Conservation (phyloP, 1,284 basidiomycete genomes). For the Ustilago loliicola region DNA sequence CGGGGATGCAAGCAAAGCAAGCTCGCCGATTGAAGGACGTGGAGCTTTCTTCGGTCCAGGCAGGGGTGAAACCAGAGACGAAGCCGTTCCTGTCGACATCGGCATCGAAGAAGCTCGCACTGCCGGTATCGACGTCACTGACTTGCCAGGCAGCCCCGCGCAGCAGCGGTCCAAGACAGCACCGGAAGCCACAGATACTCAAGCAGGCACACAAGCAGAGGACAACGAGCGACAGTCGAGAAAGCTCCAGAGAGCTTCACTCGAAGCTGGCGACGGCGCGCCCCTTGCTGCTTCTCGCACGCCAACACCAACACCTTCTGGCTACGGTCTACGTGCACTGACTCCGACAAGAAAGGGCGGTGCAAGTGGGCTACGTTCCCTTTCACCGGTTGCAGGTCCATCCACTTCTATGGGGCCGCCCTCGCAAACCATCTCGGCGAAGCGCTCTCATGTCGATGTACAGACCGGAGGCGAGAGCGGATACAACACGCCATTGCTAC, state of each 20-base stretch:
- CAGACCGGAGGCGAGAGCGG: slow-evolving; percentile 59
- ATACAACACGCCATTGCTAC: slow-evolving; percentile 53
- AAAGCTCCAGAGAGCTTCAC: slow-evolving; percentile 9
- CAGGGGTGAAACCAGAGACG: slow-evolving; percentile 11
- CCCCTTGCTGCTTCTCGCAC: slow-evolving; percentile 36
- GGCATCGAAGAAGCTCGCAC: slow-evolving; percentile 42
- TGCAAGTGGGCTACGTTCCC: slow-evolving; percentile 32
- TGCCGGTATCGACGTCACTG: slow-evolving; percentile 43
- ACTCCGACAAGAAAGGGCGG: slow-evolving; percentile 44
- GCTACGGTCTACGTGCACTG: slow-evolving; percentile 37
- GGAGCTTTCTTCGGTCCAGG: slow-evolving; percentile 14
- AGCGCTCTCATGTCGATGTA: slow-evolving; percentile 47
- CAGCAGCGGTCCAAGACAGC: slow-evolving; percentile 3
- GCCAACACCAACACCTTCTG: slow-evolving; percentile 53
- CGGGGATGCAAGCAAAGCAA: slow-evolving; percentile 58
- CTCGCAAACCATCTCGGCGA: slow-evolving; percentile 28
- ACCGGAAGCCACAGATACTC: background rate
- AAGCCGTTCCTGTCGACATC: background rate
- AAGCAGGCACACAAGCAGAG: slow-evolving; percentile 9
- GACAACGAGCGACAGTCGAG: slow-evolving; percentile 40
- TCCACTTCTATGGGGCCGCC: slow-evolving; percentile 43
- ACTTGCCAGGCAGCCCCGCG: slow-evolving; percentile 23
- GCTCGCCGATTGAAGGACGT: slow-evolving; percentile 47
- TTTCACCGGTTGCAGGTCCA: slow-evolving; percentile 35
- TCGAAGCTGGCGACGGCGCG: slow-evolving; percentile 9